phyloP scores from a whole-genome alignment of 2,329 filamentous ascomycete species.

The Scopulariopsis brevicaulis region DNA sequence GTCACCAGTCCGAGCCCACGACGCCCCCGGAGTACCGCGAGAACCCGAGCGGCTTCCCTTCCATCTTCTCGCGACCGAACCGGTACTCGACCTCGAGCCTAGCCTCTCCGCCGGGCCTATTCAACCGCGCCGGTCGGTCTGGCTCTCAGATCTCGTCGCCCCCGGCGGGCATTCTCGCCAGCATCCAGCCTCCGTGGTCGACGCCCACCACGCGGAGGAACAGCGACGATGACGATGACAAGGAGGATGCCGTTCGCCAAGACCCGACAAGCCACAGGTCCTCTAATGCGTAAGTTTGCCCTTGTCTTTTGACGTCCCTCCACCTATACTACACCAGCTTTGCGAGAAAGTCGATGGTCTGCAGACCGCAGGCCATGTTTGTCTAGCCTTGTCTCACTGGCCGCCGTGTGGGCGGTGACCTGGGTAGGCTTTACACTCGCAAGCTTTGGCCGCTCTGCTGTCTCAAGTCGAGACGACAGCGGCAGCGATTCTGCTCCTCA shows the following conservation, averaged over 20 bases:
- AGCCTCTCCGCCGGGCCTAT: constrained; percentile 66
- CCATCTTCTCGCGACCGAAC: constrained; percentile 72
- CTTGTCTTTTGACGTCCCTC: no score
- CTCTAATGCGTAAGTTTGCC: constrained; percentile 62
- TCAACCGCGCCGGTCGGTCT: constrained; percentile 62
- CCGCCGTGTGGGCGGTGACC: background rate
- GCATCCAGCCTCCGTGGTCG: constrained; percentile 57
- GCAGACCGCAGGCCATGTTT: background rate
- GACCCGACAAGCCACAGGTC: constrained; percentile 62
- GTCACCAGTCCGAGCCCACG: constrained; percentile 86
- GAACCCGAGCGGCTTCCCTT: constrained; percentile 56
- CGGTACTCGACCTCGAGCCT: constrained; percentile 84
- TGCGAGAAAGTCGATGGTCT: background rate
- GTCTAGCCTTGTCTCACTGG: background rate
- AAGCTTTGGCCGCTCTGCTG: background rate
- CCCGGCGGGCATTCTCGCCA: constrained; percentile 38
- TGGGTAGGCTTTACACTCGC: background rate
- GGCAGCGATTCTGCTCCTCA: background rate
- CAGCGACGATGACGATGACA: constrained; percentile 85
- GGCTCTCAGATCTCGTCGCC: constrained; percentile 75
- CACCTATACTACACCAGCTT: background rate
- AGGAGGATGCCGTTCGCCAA: constrained; percentile 61
- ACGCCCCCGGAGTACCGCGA: constrained; percentile 91
- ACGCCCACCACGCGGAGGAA: constrained; percentile 80
- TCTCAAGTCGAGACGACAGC: background rate